Percentiles rank a stretch among this genome's conserved stretches.
phyloP scores from a whole-genome alignment of 2,329 filamentous ascomycete genomes.

The Gnomoniopsis smithogilvyi region DNA sequence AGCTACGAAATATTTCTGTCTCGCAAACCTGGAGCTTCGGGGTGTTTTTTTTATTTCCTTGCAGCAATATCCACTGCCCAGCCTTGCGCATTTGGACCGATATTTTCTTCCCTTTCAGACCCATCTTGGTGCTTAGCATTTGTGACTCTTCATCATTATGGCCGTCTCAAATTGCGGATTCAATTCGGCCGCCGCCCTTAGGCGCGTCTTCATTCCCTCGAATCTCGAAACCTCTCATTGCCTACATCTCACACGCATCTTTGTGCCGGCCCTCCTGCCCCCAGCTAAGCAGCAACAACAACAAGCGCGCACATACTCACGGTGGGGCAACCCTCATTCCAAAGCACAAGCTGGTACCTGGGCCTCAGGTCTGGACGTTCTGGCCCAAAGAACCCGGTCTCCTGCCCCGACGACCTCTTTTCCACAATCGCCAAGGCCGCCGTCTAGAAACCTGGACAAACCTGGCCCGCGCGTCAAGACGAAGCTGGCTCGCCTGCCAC shows the following conservation, averaged over 20 bases:
- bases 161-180: conserved; percentile 35
- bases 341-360: neutral
- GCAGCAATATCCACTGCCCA: neutral
- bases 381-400: no score
- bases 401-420: neutral
- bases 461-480: conserved; percentile 23
- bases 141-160: conserved; percentile 29
- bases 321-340: neutral
- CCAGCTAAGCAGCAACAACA: neutral
- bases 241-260: conserved; percentile 14
- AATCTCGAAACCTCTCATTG: conserved; percentile 21
- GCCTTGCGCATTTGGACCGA: neutral
- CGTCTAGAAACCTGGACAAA: conserved; percentile 15
- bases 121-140: no score
- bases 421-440: neutral
- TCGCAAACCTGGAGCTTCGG: conserved; percentile 2
- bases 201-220: conserved; percentile 42
- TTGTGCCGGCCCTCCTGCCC: conserved; percentile 14
- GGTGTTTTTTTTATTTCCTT: conserved; percentile 3
- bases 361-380: neutral
- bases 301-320: conserved; percentile 3
- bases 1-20: conserved; percentile 8
- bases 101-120: neutral
- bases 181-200: conserved; percentile 43
- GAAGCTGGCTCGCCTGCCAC: conserved; percentile 31